Evolutionary conservation across 164 flowering plant genomes (phyloP).

Genomic region (Umbilicus rupestris): DNA sequence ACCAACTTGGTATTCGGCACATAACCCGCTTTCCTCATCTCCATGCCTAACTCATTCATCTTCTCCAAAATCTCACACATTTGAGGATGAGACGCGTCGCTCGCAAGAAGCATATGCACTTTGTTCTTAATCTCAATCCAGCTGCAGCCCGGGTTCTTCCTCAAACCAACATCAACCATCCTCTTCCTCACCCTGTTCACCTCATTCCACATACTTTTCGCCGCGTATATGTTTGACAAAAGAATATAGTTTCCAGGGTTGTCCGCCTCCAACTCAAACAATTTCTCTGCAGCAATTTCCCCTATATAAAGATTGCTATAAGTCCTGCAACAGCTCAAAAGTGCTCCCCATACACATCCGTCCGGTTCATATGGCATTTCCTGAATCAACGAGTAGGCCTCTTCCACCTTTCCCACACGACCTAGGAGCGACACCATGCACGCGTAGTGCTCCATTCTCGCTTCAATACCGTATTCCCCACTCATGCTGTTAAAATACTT

Average conservation of each 20-base stretch:
- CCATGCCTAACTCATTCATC: background rate
- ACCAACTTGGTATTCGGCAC: background rate
- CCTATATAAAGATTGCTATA: background rate
- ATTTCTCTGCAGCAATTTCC: background rate
- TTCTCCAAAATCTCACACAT: background rate
- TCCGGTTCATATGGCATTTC: background rate
- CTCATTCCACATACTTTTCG: background rate
- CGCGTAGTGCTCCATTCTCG: conserved; percentile 4
- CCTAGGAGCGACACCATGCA: conserved; percentile 2
- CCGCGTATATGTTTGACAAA: background rate
- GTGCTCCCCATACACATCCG: background rate
- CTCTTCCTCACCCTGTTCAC: background rate
- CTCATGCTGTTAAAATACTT: background rate
- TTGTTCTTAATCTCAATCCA: conserved; percentile 2
- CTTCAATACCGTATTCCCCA: background rate
- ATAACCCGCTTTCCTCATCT: background rate
- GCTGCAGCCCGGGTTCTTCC: conserved; percentile 5
- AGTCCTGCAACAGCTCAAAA: background rate
- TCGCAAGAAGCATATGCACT: conserved; percentile 1
- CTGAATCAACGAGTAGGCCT: conserved; percentile 3
- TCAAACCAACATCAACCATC: background rate
- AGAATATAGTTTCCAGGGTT: background rate
- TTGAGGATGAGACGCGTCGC: background rate
- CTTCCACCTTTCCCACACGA: background rate
- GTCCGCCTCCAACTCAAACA: background rate